Base-by-base conservation (phyloP, 257 asterid species). In the Solanum lignicaule region DNA sequence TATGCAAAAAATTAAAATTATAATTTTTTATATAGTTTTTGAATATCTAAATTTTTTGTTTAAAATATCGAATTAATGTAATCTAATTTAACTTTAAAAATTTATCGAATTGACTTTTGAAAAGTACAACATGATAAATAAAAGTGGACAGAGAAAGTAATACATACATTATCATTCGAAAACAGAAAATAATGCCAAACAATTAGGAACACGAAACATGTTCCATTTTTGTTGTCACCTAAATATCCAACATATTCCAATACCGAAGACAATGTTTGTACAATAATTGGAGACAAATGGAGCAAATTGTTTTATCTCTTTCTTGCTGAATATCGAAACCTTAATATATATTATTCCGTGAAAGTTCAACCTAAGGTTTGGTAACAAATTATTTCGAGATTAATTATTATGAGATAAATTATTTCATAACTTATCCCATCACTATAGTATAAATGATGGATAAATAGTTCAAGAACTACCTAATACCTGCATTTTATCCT, bases 181-280 rank as follows among this genome's bases (percentile, higher is more conserved):
- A 76, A n/a, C 58, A 76, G 23, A 76, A 76, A 76, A 76, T 38
- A 76, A 38, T 23, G 58, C 33, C 29, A 23, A 76, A 38, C 58
- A 35, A 46, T 46, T 79, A 38, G 84, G 87, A 86, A 90, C 89
- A 83, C 74, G 52, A 88, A 75, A 74, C 39, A 31, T 29, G 85
- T 82, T 82, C 11, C 43, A 82, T 82, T 48, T 20, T 21, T 31
- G 31, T 36, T 85, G 82, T 85, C 79, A 66, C 66, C 65, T 3
- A 85, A 85, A 38, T 41, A 38, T 71, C 62, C 62, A 71, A 85
- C 87, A 85, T 38, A 68, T 65, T 85, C 62, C 66, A 85, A 85
- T 85, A 25, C 39, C 52, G 33, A 85, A 85, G 81, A 38, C 85
- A 39, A 85, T 12, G 66, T 85, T 25, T 85, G 3, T 68, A 60